Base-by-base conservation (phyloP, 352 stramenopile species). In the Pythium periplocum region DNA sequence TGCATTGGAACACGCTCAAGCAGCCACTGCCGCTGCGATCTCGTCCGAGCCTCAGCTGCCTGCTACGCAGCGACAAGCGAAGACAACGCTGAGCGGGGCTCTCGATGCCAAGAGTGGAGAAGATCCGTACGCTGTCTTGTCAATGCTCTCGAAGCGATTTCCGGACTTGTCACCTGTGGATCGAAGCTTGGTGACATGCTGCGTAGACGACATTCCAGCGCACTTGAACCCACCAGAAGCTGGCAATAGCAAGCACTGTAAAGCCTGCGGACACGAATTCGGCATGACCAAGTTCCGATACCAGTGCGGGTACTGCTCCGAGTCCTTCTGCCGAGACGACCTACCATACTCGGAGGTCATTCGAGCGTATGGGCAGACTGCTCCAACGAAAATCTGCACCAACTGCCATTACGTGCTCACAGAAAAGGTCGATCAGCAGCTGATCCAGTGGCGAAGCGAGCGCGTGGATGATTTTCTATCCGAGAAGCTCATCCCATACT, bases 251-350 rank as follows among this genome's bases (percentile, higher is more conserved):
- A 88, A 87, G 38, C 51, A 71, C 6, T 94, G 83, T 65, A 90
- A 87, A 42, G 59, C 66, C 38, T 95, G 84, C 67, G 57, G 69
- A 1, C 54, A 81, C 0, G 72, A 87, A 48, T 95, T 95, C 54
- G 81, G 82, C 7, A 70, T 95, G 57, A 89, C 77, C 4, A 90
- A 90, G 61, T 95, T 92, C 34, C 72, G 81, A 0, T 95, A 93
- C 48, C 69, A 87, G 48, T 95, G 82, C 51, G 83, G 84, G 1
- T 92, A 93, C 62, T 93, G 84, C 56, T 77, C 63, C 11, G 78
- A 90, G 46, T 86, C 80, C 6, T 93, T 85, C 31, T 95, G 84
- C 35, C 76, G 80, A 12, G 78, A 90, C 47, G 62, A 92, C 52
- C 56, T 95, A 10, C 73, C 76, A 4, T 63, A 83, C 12, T 62